A percentile compares a stretch with the other conserved stretches of the same genome.
phyloP scores from a whole-genome alignment of 2,329 filamentous ascomycete genomes.

The Sodiomyces alkalinus region DNA sequence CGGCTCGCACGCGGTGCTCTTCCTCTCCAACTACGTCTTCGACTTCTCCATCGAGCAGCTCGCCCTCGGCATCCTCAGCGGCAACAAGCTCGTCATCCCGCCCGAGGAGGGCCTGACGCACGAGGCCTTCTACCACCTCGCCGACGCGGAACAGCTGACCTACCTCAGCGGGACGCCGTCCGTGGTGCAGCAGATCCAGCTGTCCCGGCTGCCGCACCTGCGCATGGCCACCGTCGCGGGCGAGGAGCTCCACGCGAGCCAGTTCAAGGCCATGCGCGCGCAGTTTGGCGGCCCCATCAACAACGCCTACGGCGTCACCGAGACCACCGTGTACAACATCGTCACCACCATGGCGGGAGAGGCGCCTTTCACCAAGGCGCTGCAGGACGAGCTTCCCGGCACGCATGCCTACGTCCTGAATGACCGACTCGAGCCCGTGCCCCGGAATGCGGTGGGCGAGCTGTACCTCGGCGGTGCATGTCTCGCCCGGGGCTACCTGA shows the following conservation, averaged over 20 bases:
- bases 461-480: slow-evolving; percentile 13
- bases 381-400: slow-evolving; percentile 3
- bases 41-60: too few relatives aligned
- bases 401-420: slow-evolving; percentile 12
- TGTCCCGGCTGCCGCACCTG: too few relatives aligned
- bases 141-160: slow-evolving; percentile 3
- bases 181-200: slow-evolving; percentile 2
- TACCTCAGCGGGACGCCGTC: slow-evolving; percentile 6
- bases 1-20: too few relatives aligned
- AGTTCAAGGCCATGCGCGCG: slow-evolving; percentile 9
- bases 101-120: slow-evolving; percentile 12
- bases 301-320: background rate
- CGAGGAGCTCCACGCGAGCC: slow-evolving; percentile 4
- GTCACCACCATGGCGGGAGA: too few relatives aligned
- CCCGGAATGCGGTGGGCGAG: slow-evolving; percentile 12
- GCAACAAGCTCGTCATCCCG: too few relatives aligned
- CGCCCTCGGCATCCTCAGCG: too few relatives aligned
- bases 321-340: too few relatives aligned
- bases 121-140: too few relatives aligned
- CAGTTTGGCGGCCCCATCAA: background rate
- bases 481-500: slow-evolving; percentile 10
- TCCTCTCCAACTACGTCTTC: slow-evolving; percentile 17
- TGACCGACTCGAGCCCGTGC: slow-evolving; percentile 7
- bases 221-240: slow-evolving; percentile 5
- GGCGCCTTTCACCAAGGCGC: background rate